Percentiles rank a stretch among this genome's conserved stretches.
These are phyloP conservation scores for Lactarius tabidus DNA, from an alignment of 768 basidiomycete species.

Conservation along the genomic window DNA sequence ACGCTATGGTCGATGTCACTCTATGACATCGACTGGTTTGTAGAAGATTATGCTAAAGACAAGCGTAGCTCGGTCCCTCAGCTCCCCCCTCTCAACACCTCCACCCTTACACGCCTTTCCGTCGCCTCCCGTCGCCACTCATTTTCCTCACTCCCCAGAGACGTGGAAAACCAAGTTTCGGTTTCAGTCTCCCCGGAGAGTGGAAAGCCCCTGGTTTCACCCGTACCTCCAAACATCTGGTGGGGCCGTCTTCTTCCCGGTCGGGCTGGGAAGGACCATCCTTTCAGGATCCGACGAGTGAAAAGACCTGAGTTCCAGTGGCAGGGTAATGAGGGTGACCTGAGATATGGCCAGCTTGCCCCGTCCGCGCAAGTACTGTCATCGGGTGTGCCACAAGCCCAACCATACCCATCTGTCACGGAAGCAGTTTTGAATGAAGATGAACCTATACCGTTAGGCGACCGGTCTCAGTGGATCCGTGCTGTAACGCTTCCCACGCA, in stretches of 20 bases:
- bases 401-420: slow-evolving; percentile 35
- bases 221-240: slow-evolving; percentile 4
- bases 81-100: slow-evolving; percentile 21
- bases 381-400: background rate
- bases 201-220: slow-evolving; percentile 12
- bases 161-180: slow-evolving; percentile 11
- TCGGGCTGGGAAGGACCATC: slow-evolving; percentile 19
- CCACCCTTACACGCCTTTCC: slow-evolving; percentile 16
- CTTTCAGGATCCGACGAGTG: slow-evolving; percentile 14
- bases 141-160: slow-evolving; percentile 16
- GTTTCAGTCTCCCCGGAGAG: background rate
- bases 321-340: background rate
- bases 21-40: slow-evolving; percentile 58
- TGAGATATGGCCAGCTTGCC: background rate
- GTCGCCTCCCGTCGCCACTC: slow-evolving; percentile 25
- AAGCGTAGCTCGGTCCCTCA: slow-evolving; percentile 14
- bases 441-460: slow-evolving; percentile 52
- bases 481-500: slow-evolving; percentile 22
- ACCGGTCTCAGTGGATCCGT: slow-evolving; percentile 39
- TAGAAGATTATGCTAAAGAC: slow-evolving; percentile 10
- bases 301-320: slow-evolving; percentile 9
- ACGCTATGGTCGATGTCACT: slow-evolving; percentile 52
- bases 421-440: slow-evolving; percentile 44
- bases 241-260: slow-evolving; percentile 20
- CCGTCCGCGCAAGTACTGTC: background rate